Conservation (phyloP, 2,329 filamentous ascomycete genomes). For the Cercospora sp. region DNA sequence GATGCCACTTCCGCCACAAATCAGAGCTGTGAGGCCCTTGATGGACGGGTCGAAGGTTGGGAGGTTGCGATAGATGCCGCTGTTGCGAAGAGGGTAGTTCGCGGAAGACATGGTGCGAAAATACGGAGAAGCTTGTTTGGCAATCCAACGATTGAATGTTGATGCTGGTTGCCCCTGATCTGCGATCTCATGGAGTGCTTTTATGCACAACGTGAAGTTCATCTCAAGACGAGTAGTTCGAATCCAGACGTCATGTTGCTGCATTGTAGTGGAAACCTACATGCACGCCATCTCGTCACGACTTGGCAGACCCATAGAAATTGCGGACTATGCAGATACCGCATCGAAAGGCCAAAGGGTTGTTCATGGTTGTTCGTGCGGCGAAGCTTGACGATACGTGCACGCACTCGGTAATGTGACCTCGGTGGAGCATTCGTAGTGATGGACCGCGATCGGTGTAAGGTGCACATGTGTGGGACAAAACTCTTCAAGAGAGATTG, state of each 20-base stretch:
- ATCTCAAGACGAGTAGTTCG: not conserved
- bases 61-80: slow-evolving; percentile 51
- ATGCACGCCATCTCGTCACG: not conserved
- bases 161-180: not conserved
- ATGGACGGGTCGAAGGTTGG: slow-evolving; percentile 45
- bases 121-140: not conserved
- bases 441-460: not conserved
- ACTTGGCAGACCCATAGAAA: not conserved
- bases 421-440: not conserved
- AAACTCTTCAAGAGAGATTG: no score
- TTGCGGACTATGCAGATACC: not conserved
- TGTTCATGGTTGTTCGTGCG: not conserved
- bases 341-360: not conserved
- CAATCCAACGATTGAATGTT: not conserved
- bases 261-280: not conserved
- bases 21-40: slow-evolving; percentile 49
- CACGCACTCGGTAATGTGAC: no score
- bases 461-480: not conserved
- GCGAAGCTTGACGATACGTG: not conserved
- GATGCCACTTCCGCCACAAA: slow-evolving; percentile 55
- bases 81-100: slow-evolving; percentile 15
- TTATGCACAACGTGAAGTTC: not conserved
- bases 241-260: not conserved
- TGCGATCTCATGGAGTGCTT: not conserved
- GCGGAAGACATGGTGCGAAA: slow-evolving; percentile 9